Base-by-base conservation (phyloP, 495 filamentous ascomycete genomes). In the Xanthoparmelia taractica region DNA sequence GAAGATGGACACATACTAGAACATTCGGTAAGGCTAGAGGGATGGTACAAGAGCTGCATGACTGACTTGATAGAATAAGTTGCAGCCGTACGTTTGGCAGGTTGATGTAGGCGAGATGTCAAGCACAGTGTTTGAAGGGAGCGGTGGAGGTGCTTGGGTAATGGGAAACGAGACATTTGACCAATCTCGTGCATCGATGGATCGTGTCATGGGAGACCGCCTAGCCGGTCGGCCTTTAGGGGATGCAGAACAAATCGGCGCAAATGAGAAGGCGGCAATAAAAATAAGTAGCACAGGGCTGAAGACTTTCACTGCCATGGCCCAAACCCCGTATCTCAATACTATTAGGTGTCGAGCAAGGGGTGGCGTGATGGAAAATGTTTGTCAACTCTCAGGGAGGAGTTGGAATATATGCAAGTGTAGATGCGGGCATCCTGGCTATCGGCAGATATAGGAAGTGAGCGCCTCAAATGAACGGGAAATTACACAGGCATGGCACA, bases 1-100 rank as follows among this genome's bases (percentile, higher is more conserved):
- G 36, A 15, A 58, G 56, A 58, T 31, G 56, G n/a, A 15, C 34
- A 58, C 56, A 25, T 15, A 58, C 56, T 58, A 10, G 18, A 31
- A 2, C 20, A 54, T 0, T 54, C 7, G 33, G 29, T 33, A 4
- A 20, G 29, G 17, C 13, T 54, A 15, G 2, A 33, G 8, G 12
- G 29, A 54, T 33, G 29, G 27, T 12, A 23, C 2, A 17, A 52
- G 48, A 54, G 15, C 15, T 1, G 0, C 33, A 17, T 54, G 50
- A 33, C 50, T 54, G 29, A 54, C 50, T 54, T 54, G 50, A 17
- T 54, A 54, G 50, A 54, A 54, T 1, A 54, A 1, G 10, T 54
- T 54, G 50, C 50, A 54, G 15, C 2, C 17, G 17, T 54, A 54
- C 5, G 29, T 31, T 7, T 17, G 12, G 50, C 50, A 54, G 17